Evolutionary conservation across 2,329 filamentous ascomycete species (phyloP).

Genomic region (Diaporthe vexans): DNA sequence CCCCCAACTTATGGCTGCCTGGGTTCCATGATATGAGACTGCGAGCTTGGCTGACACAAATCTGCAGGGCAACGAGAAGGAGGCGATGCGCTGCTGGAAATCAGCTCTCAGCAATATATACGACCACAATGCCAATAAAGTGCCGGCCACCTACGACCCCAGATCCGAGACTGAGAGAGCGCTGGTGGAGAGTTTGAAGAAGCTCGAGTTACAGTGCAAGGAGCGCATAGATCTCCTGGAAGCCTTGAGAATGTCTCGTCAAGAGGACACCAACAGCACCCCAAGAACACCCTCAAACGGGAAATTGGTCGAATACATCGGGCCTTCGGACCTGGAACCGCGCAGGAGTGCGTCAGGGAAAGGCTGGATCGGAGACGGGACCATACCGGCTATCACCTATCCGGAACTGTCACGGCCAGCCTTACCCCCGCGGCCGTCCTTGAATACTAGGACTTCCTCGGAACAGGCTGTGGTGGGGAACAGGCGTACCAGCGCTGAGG

Average conservation of each 20-base stretch:
- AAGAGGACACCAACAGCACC: constrained; percentile 53
- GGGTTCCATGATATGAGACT: background rate
- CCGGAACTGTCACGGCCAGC: constrained; percentile 82
- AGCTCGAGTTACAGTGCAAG: constrained; percentile 92
- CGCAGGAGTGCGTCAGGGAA: constrained; percentile 47
- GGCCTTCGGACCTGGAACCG: constrained; percentile 42
- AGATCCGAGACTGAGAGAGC: constrained; percentile 87
- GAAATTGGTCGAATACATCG: constrained; percentile 38
- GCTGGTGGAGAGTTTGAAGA: constrained; percentile 82
- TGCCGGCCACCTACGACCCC: constrained; percentile 77
- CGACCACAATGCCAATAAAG: constrained; percentile 84
- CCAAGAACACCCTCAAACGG: constrained; percentile 43
- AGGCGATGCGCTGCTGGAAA: constrained; percentile 93
- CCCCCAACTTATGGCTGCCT: constrained; percentile 22
- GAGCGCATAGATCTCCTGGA: constrained; percentile 92
- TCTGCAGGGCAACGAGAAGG: constrained; percentile 85
- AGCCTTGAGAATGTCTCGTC: constrained; percentile 78
- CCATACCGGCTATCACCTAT: constrained; percentile 85
- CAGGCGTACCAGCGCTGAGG: constrained; percentile 43
- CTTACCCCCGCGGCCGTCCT: constrained; percentile 69
- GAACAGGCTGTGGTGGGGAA: constrained; percentile 60
- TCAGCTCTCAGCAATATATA: constrained; percentile 90
- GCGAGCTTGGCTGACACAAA: constrained; percentile 15
- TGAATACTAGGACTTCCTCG: constrained; percentile 67
- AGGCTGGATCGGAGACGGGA: constrained; percentile 84